These are phyloP conservation scores for Zygoascus sp. DNA, from an alignment of 1,139 yeast species.

Conservation along the genomic window DNA sequence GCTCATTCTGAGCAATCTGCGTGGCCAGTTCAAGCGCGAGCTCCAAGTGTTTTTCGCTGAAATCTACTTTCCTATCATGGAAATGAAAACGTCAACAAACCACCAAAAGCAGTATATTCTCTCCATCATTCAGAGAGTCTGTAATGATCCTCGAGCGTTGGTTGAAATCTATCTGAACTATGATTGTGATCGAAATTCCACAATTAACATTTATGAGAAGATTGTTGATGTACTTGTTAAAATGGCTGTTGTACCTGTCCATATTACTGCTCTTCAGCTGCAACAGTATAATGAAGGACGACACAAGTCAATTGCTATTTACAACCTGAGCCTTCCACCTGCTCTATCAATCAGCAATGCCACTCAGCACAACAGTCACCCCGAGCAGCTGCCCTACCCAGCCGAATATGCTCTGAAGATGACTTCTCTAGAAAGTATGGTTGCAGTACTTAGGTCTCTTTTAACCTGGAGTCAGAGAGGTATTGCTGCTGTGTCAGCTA, in stretches of 20 bases:
- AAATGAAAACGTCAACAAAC: slow-evolving; percentile 82
- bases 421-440: slow-evolving; percentile 73
- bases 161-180: slow-evolving; percentile 92
- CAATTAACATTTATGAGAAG: slow-evolving; percentile 83
- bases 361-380: slow-evolving; percentile 42
- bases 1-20: slow-evolving; percentile 74
- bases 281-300: slow-evolving; percentile 59
- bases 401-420: slow-evolving; percentile 76
- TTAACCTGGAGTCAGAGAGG: slow-evolving; percentile 88
- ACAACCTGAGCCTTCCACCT: slow-evolving; percentile 68
- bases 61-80: slow-evolving; percentile 90
- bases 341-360: slow-evolving; percentile 64
- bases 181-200: slow-evolving; percentile 75
- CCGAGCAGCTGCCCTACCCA: slow-evolving; percentile 43
- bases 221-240: slow-evolving; percentile 73
- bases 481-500: slow-evolving; percentile 33
- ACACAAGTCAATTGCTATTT: slow-evolving; percentile 62
- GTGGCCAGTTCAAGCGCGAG: slow-evolving; percentile 85
- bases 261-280: slow-evolving; percentile 65
- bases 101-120: slow-evolving; percentile 89
- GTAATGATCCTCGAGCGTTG: slow-evolving; percentile 84
- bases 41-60: slow-evolving; percentile 92
- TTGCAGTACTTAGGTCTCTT: slow-evolving; percentile 75
- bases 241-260: slow-evolving; percentile 66
- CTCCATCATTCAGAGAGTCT: slow-evolving; percentile 69